Evolutionary conservation across 805 yeast genomes (phyloP).

Genomic region (Teunomyces kruisii): DNA sequence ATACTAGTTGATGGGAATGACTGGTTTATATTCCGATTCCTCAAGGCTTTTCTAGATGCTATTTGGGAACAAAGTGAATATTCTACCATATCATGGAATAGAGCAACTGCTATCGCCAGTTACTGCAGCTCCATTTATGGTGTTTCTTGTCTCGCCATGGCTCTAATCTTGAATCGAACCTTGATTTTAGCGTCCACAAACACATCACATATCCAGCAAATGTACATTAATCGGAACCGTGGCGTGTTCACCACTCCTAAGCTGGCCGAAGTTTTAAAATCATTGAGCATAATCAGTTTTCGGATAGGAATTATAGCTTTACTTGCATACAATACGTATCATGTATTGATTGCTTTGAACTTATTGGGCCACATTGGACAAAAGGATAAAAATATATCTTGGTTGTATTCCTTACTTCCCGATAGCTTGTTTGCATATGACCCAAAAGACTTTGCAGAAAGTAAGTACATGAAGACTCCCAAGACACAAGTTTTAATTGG

Average conservation of each 20-base stretch:
- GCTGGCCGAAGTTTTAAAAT: slow-evolving; percentile 18
- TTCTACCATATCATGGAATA: slow-evolving; percentile 11
- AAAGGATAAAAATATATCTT: slow-evolving; percentile 4
- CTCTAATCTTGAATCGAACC: slow-evolving; percentile 38
- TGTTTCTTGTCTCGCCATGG: slow-evolving; percentile 36
- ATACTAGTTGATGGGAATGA: not conserved
- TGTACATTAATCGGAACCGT: slow-evolving; percentile 16
- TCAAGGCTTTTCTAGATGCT: slow-evolving; percentile 10
- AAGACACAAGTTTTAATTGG: slow-evolving; percentile 33
- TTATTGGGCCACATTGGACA: slow-evolving; percentile 18
- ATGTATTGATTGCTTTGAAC: slow-evolving; percentile 33
- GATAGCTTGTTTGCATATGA: slow-evolving; percentile 25
- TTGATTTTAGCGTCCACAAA: slow-evolving; percentile 38
- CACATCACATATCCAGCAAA: slow-evolving; percentile 20
- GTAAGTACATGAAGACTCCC: slow-evolving; percentile 31
- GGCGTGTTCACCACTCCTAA: slow-evolving; percentile 7
- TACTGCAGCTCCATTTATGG: slow-evolving; percentile 41
- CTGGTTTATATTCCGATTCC: not conserved
- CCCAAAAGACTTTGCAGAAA: slow-evolving; percentile 15
- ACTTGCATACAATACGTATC: slow-evolving; percentile 23
- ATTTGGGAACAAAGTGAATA: slow-evolving; percentile 9
- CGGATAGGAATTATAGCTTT: slow-evolving; percentile 27
- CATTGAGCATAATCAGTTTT: slow-evolving; percentile 22
- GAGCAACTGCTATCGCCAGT: slow-evolving; percentile 21
- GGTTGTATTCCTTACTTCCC: slow-evolving; percentile 13